Base-by-base conservation (phyloP, 106 monocot species). In the Dendrobium huoshanense region DNA sequence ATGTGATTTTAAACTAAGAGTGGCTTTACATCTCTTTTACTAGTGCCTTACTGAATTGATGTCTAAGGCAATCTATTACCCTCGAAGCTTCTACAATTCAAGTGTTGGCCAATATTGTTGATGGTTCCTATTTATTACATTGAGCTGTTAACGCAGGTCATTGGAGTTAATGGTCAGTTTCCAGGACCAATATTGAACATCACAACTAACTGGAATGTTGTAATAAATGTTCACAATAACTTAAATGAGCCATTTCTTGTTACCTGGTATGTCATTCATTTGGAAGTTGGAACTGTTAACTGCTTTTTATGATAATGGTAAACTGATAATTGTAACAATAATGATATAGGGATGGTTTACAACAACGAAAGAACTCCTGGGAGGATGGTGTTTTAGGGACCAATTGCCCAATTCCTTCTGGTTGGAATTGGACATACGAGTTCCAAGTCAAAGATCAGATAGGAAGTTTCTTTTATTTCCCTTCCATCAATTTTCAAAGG, bases 381-480 rank as follows among this genome's bases (percentile, higher is more conserved):
- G 91, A 92, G 83, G 98, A 98, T 89, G 98, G 98, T 78, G 98
- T 98, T 81, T 76, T 81, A 29, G 98, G 98, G 56, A 98, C 98
- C 75, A 98, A 92, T 84, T 98, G 98, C 84, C 92, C 95, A 19
- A 95, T 98, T 74, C 98, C 98, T 82, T 76, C 95, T 81, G 95
- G 95, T 82, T 98, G 95, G 98, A 98, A 98, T 73, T 98, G 98
- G 98, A 98, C 98, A 6, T 98, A 98, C 75, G 77, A 87, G 41
- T 98, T 95, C 78, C 98, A 98, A 78, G 95, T 98, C 76, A 98
- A 98, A 87, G 98, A 98, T 85, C 98, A 98, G 80, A 93, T 98
- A 13, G 98, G 98, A 51, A 95, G 92, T 81, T 98, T 95, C 81
- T 88, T 92, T 81, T 98, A 98, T 83, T 92, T 95, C 73, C 95